Conservation (phyloP, 2,329 filamentous ascomycete genomes). For the Colletotrichum chlorophyti region DNA sequence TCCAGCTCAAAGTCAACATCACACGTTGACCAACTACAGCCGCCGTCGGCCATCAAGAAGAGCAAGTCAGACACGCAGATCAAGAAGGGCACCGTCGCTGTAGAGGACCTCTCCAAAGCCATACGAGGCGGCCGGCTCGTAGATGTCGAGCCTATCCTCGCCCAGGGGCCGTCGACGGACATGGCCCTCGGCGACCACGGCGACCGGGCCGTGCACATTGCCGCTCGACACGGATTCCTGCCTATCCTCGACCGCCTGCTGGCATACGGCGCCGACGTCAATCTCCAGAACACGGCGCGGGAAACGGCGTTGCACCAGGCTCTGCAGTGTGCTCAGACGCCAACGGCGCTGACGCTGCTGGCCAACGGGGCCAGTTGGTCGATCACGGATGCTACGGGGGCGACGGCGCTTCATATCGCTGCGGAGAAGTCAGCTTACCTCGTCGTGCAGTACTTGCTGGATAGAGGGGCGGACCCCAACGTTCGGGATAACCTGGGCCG, state of each 20-base stretch:
- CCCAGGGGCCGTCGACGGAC: neutral
- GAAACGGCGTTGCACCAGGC: conserved; percentile 4
- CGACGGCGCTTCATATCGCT: conserved; percentile 10
- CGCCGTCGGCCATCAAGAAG: neutral
- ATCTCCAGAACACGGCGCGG: neutral
- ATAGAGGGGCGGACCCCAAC: conserved; percentile 20
- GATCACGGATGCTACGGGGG: neutral
- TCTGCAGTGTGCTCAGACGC: neutral
- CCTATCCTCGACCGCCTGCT: conserved; percentile 4
- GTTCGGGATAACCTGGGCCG: neutral
- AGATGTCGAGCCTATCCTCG: neutral
- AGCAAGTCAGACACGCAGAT: conserved; percentile 11
- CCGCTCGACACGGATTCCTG: conserved; percentile 2
- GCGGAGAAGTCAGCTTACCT: neutral
- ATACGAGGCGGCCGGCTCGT: neutral
- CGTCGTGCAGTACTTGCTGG: conserved; percentile 8
- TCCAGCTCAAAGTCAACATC: neutral
- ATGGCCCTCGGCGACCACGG: neutral
- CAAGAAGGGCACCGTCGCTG: neutral
- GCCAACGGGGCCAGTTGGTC: conserved; percentile 2
- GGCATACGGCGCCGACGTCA: conserved; percentile 4
- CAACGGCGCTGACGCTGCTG: conserved; percentile 9
- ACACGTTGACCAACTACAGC: neutral
- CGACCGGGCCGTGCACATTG: conserved; percentile 2
- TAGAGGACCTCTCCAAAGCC: neutral